Evolutionary conservation across 2,329 filamentous ascomycete species (phyloP).

Genomic region (Alternaria longipes): DNA sequence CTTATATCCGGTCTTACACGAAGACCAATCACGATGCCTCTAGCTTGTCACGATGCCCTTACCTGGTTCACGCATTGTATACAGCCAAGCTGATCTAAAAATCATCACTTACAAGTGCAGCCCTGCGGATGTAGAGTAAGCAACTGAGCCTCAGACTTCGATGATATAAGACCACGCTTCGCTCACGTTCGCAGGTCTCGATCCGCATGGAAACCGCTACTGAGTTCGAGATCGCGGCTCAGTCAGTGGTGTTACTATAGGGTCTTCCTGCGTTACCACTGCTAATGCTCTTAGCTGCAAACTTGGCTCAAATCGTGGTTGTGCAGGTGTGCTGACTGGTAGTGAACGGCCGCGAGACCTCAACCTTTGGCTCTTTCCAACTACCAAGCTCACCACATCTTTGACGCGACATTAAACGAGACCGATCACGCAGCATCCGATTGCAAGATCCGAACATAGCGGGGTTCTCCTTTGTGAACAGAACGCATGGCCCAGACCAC

Average conservation of each 20-base stretch:
- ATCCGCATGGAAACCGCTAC: background rate
- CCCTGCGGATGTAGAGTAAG: background rate
- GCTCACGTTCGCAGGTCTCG: background rate
- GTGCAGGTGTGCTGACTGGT: constrained; percentile 6
- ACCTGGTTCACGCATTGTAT: background rate
- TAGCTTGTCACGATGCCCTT: background rate
- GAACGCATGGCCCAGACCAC: background rate
- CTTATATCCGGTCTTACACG: background rate
- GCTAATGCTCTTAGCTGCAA: constrained; percentile 1
- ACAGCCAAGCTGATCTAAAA: background rate
- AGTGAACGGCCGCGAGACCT: background rate
- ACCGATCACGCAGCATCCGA: constrained; percentile 1
- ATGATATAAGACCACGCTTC: background rate
- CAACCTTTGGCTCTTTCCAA: background rate
- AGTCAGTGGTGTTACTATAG: background rate
- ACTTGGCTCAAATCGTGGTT: background rate
- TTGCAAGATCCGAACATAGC: background rate
- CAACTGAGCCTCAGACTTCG: background rate
- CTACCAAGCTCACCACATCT: background rate
- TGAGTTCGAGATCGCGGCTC: background rate
- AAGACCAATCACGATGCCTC: background rate
- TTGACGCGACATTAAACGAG: background rate
- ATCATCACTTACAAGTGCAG: background rate
- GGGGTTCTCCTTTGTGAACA: background rate
- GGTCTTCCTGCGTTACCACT: background rate